phyloP scores from a whole-genome alignment of 2,329 filamentous ascomycete species.

The Dactylellina haptotyla region DNA sequence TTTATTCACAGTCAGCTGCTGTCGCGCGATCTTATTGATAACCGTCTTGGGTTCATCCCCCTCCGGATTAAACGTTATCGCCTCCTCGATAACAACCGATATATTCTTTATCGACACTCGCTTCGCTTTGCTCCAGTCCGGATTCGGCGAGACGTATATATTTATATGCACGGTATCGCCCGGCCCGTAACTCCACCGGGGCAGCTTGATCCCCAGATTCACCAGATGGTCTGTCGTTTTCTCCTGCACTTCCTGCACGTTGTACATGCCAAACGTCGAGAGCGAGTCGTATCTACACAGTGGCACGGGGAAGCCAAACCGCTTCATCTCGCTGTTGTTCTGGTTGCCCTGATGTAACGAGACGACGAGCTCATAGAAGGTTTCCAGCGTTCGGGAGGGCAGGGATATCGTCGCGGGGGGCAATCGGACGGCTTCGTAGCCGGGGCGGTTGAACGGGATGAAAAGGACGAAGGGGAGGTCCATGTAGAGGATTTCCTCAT shows the following conservation, averaged over 20 bases:
- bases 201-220: constrained; percentile 88
- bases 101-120: constrained; percentile 94
- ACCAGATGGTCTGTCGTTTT: constrained; percentile 89
- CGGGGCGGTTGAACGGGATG: constrained; percentile 91
- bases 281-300: constrained; percentile 94
- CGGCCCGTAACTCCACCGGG: constrained; percentile 95
- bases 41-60: constrained; percentile 94
- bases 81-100: constrained; percentile 92
- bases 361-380: constrained; percentile 94
- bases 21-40: constrained; percentile 84
- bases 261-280: constrained; percentile 99
- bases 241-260: constrained; percentile 88
- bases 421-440: constrained; percentile 89
- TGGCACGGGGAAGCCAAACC: constrained; percentile 89
- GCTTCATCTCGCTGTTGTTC: constrained; percentile 84
- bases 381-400: constrained; percentile 92
- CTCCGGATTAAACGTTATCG: constrained; percentile 98
- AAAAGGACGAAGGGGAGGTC: constrained; percentile 97
- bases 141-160: constrained; percentile 91
- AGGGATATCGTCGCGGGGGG: constrained; percentile 92
- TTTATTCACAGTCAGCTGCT: constrained; percentile 80
- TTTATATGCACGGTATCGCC: constrained; percentile 95
- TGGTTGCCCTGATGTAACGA: constrained; percentile 83
- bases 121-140: constrained; percentile 89
- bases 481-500: constrained; percentile 91